Evolutionary conservation across 331 rosid species (phyloP).

Genomic region (Quercus phellos): DNA sequence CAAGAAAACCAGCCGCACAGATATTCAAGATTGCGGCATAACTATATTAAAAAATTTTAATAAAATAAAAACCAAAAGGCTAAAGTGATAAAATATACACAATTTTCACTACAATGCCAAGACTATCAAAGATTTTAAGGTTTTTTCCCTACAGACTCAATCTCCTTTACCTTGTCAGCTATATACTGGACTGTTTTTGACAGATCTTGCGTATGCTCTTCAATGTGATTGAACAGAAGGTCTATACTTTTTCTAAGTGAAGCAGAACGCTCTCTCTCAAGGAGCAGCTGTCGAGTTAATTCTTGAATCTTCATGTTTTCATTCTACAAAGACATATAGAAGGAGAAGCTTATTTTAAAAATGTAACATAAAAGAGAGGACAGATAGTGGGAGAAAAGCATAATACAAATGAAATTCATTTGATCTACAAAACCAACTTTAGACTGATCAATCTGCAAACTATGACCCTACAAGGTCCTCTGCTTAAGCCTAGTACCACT

Average conservation of each 20-base stretch:
- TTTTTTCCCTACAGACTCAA: constrained; percentile 24
- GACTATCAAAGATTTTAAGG: constrained; percentile 5
- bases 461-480: no score
- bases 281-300: constrained; percentile 22
- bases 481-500: neutral
- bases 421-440: neutral
- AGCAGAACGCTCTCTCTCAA: constrained; percentile 34
- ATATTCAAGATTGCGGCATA: neutral
- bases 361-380: neutral
- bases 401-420: neutral
- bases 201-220: constrained; percentile 31
- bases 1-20: neutral
- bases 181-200: constrained; percentile 18
- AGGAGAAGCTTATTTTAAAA: neutral
- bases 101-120: neutral
- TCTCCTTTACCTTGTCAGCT: constrained; percentile 24
- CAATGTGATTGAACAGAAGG: constrained; percentile 25
- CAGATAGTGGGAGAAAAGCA: neutral
- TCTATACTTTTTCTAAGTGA: constrained; percentile 31
- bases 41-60: neutral
- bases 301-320: constrained; percentile 27
- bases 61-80: neutral
- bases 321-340: constrained; percentile 1
- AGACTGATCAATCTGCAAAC: no score
- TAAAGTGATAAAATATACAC: neutral